Conservation (phyloP, 768 basidiomycete species). For the Phlebiopsis gigantea region DNA sequence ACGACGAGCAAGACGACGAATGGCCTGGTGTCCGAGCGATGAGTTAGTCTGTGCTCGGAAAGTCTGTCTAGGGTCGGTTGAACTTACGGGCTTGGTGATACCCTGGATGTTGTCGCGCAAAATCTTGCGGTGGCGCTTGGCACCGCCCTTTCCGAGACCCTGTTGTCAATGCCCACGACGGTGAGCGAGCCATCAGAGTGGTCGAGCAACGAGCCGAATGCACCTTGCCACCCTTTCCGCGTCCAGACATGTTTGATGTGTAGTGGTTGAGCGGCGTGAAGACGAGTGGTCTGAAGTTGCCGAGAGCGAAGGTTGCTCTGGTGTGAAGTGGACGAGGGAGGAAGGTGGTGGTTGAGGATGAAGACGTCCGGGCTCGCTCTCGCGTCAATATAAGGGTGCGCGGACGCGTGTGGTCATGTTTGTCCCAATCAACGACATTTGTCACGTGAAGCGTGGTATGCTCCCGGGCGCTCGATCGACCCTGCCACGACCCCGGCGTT, state of each 20-base stretch:
- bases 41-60: not conserved
- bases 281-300: not conserved
- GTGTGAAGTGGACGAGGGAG: not conserved
- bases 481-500: not conserved
- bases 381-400: conserved; percentile 9
- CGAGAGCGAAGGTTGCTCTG: not conserved
- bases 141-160: conserved; percentile 77
- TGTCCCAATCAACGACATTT: conserved; percentile 7
- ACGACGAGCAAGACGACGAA: conserved; percentile 53
- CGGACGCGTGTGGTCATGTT: conserved; percentile 17
- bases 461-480: not conserved
- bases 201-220: not conserved
- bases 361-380: conserved; percentile 5
- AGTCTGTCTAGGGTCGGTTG: not conserved
- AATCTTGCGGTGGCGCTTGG: conserved; percentile 77
- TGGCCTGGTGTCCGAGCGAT: conserved; percentile 15
- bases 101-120: conserved; percentile 82
- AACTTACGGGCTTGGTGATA: conserved; percentile 53
- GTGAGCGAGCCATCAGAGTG: not conserved
- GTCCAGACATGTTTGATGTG: conserved; percentile 58
- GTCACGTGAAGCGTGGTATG: conserved; percentile 10
- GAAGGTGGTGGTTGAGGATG: conserved; percentile 12
- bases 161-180: conserved; percentile 21
- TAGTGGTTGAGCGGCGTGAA: conserved; percentile 2
- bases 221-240: conserved; percentile 73